Evolutionary conservation across 2,329 filamentous ascomycete genomes (phyloP).

Genomic region (Alternaria gansuensis): DNA sequence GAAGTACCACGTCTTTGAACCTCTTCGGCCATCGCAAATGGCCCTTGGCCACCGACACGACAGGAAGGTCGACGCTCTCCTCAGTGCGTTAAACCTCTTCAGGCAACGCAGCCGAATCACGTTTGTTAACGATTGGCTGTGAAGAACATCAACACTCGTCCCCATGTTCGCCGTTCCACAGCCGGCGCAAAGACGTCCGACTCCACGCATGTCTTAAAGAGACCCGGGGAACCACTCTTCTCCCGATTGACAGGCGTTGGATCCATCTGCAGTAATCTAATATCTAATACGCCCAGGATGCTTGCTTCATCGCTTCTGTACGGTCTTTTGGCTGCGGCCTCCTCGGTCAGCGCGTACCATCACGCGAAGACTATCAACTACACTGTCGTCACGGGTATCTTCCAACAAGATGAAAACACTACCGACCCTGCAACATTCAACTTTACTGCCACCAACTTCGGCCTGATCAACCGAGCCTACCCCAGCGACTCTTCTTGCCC

Average conservation of each 20-base stretch:
- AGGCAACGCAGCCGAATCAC: slow-evolving; percentile 33
- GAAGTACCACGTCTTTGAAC: neutral
- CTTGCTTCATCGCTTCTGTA: slow-evolving; percentile 30
- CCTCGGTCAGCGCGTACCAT: slow-evolving; percentile 27
- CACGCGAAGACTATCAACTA: slow-evolving; percentile 62
- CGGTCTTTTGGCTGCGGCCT: slow-evolving; percentile 29
- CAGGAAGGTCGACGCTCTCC: slow-evolving; percentile 20
- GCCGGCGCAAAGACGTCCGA: slow-evolving; percentile 11
- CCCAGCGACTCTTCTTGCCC: slow-evolving; percentile 59
- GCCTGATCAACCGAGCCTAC: slow-evolving; percentile 70
- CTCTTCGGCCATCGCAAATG: slow-evolving; percentile 8
- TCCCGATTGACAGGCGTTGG: neutral
- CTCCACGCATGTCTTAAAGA: slow-evolving; percentile 21
- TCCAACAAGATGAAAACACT: slow-evolving; percentile 68
- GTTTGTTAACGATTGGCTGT: slow-evolving; percentile 39
- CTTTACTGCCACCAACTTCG: slow-evolving; percentile 64
- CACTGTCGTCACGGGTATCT: slow-evolving; percentile 68
- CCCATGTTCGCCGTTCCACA: slow-evolving; percentile 9
- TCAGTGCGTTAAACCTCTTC: slow-evolving; percentile 7
- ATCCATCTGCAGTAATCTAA: neutral
- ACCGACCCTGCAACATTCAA: slow-evolving; percentile 66
- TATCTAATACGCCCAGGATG: slow-evolving; percentile 19
- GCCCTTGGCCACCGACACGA: slow-evolving; percentile 10
- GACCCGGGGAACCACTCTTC: neutral
- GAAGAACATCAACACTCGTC: slow-evolving; percentile 6